Conservation (phyloP, 805 yeast species). For the Kuraishia borneana region DNA sequence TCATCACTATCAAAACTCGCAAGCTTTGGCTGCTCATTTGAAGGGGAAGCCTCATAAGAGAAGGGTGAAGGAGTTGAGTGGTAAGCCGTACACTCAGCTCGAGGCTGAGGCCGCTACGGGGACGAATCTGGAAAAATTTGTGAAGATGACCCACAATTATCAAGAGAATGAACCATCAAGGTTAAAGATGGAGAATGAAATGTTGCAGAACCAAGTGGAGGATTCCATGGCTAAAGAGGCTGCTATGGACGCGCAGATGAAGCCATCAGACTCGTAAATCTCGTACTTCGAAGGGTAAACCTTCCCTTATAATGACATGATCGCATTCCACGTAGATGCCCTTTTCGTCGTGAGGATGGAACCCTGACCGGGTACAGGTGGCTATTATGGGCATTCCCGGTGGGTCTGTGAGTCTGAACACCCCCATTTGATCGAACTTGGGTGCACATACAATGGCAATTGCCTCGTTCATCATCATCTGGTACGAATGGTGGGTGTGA, state of each 20-base stretch:
- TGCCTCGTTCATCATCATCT: constrained; percentile 59
- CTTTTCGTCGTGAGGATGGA: constrained; percentile 51
- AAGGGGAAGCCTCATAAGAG: constrained; percentile 78
- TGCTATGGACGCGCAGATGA: constrained; percentile 14
- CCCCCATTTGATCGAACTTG: constrained; percentile 34
- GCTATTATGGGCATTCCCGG: constrained; percentile 49
- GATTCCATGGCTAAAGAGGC: constrained; percentile 22
- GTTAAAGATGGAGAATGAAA: constrained; percentile 26
- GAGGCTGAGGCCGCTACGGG: constrained; percentile 94
- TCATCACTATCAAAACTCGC: constrained; percentile 73
- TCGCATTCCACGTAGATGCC: constrained; percentile 38
- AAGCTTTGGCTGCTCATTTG: constrained; percentile 61
- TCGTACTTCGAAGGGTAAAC: constrained; percentile 33
- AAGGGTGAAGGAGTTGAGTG: constrained; percentile 63
- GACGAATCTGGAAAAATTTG: constrained; percentile 53
- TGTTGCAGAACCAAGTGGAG: constrained; percentile 13
- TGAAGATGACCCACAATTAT: constrained; percentile 51
- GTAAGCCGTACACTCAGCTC: constrained; percentile 74
- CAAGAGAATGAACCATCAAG: constrained; percentile 36
- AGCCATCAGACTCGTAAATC: constrained; percentile 30
- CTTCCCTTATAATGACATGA: constrained; percentile 34
- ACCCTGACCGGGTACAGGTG: constrained; percentile 35
- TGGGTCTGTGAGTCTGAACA: constrained; percentile 54
- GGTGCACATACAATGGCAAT: constrained; percentile 62
- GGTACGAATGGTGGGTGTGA: constrained; percentile 61